Evolutionary conservation across 192 early-diverging fungal genomes (phyloP).

Genomic region (Backusella macrospora): DNA sequence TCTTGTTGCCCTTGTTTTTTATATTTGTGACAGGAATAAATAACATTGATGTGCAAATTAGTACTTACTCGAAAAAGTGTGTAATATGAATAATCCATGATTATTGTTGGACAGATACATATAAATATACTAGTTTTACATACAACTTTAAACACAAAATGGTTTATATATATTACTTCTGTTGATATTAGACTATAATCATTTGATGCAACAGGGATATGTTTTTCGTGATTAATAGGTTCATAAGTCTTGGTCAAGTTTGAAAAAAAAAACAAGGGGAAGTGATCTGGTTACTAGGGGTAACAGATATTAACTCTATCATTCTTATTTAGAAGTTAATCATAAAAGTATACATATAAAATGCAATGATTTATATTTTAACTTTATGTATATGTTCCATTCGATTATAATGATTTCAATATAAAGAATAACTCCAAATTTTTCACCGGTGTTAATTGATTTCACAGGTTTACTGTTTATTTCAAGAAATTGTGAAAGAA

Average conservation of each 20-base stretch:
- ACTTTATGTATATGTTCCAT: background rate
- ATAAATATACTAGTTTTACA: background rate
- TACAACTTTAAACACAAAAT: background rate
- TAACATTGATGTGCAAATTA: background rate
- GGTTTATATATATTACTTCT: background rate
- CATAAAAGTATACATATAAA: background rate
- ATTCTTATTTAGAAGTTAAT: background rate
- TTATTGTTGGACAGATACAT: background rate
- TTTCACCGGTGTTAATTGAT: background rate
- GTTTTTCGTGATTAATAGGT: no score
- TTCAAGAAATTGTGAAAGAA: no score
- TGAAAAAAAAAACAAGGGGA: slow-evolving; percentile 7
- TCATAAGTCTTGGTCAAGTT: background rate
- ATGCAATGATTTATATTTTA: background rate
- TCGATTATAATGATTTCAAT: slow-evolving; percentile 16
- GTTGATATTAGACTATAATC: background rate
- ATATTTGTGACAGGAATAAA: background rate
- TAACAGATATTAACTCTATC: background rate
- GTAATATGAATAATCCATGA: slow-evolving; percentile 21
- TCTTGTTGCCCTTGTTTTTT: slow-evolving; percentile 3
- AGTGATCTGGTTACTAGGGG: background rate
- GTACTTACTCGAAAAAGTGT: slow-evolving; percentile 17
- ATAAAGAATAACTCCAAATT: background rate
- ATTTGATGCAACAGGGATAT: background rate
- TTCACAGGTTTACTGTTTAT: slow-evolving; percentile 16